Evolutionary conservation across 768 basidiomycete species (phyloP).

Genomic region (Favolaschia claudopus): DNA sequence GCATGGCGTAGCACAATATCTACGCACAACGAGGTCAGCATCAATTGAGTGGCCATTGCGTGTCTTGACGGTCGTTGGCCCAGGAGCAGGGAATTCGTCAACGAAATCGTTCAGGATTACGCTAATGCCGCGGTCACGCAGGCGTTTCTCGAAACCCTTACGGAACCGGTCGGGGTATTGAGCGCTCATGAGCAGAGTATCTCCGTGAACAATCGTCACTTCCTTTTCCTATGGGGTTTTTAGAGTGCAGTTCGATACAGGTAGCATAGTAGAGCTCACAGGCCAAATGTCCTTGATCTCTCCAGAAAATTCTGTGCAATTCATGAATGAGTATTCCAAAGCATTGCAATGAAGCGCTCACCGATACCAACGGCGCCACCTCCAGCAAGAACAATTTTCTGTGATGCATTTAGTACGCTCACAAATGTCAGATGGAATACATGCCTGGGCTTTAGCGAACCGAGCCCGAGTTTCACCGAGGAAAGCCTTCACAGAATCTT

Average conservation of each 20-base stretch:
- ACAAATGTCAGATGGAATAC: too few species aligned
- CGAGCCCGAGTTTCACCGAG: conserved; percentile 21
- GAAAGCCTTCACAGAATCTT: conserved; percentile 34
- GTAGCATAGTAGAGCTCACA: conserved; percentile 34
- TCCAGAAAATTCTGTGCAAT: conserved; percentile 45
- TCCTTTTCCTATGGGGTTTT: conserved; percentile 47
- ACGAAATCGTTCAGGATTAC: conserved; percentile 62
- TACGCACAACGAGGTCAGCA: conserved; percentile 67
- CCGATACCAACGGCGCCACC: conserved; percentile 51
- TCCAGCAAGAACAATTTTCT: conserved; percentile 47
- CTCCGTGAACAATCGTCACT: conserved; percentile 69
- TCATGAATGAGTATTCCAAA: conserved; percentile 16
- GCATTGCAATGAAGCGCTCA: conserved; percentile 22
- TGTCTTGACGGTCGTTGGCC: conserved; percentile 50
- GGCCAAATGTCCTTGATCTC: conserved; percentile 51
- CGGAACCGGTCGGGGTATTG: conserved; percentile 64
- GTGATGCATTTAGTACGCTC: too few species aligned
- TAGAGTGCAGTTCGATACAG: neutral
- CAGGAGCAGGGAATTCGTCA: conserved; percentile 51
- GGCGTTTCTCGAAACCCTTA: conserved; percentile 48
- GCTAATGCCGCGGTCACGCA: conserved; percentile 54
- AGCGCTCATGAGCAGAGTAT: conserved; percentile 58
- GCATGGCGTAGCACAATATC: neutral
- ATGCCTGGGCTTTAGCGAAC: conserved; percentile 42
- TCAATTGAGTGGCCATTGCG: conserved; percentile 55